Conservation (phyloP, 306 rosid genomes). For the Vigna unguiculata region DNA sequence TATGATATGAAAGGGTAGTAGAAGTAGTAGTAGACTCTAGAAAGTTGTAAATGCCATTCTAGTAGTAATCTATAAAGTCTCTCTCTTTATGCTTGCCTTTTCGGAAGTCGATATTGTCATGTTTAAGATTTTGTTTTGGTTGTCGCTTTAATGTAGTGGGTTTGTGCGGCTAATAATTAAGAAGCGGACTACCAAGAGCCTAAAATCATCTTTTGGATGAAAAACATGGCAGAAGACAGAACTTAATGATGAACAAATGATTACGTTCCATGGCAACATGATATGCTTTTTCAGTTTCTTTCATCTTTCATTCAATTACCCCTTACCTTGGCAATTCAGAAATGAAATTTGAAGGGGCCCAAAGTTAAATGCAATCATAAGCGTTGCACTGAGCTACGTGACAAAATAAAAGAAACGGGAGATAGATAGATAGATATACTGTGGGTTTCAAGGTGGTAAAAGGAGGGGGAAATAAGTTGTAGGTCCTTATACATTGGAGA, state of each 20-base stretch:
- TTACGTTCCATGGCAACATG: constrained; percentile 41
- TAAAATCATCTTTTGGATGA: constrained; percentile 39
- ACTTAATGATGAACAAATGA: constrained; percentile 50
- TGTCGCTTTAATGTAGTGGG: constrained; percentile 21
- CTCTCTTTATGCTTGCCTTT: constrained; percentile 17
- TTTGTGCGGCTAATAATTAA: constrained; percentile 40
- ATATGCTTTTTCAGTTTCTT: constrained; percentile 22
- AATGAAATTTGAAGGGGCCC: constrained; percentile 31
- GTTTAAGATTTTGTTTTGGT: neutral
- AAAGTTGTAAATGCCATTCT: constrained; percentile 32
- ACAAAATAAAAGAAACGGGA: neutral
- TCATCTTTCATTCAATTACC: constrained; percentile 14
- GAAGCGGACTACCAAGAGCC: constrained; percentile 32
- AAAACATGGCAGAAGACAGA: constrained; percentile 39
- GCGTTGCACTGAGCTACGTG: constrained; percentile 13
- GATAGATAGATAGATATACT: no score
- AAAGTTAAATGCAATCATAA: constrained; percentile 33
- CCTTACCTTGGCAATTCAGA: constrained; percentile 30
- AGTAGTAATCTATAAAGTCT: neutral
- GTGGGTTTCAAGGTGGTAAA: neutral
- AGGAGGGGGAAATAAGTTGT: neutral
- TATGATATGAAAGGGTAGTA: neutral
- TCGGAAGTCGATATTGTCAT: neutral
- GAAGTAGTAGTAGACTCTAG: neutral
- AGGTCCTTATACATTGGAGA: neutral